A percentile compares a stretch with the other conserved stretches of the same genome.
phyloP scores from a whole-genome alignment of 176 grass and related monocot genomes.

The Rhynchospora tenuis region DNA sequence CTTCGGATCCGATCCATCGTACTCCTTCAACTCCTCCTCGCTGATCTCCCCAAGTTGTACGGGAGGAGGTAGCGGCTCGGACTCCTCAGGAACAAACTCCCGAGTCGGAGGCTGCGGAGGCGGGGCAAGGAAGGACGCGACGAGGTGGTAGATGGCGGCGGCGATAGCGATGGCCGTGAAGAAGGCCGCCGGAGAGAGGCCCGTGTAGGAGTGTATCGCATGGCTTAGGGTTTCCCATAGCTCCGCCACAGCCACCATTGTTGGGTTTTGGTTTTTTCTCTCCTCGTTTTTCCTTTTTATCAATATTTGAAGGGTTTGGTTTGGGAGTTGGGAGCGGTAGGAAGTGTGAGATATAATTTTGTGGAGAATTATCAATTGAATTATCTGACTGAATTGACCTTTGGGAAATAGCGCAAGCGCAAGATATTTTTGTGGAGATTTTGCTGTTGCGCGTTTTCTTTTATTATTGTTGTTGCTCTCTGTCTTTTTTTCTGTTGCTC shows the following conservation, averaged over 20 bases:
- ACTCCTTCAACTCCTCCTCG: conserved; percentile 62
- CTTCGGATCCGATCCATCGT: conserved; percentile 67
- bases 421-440: not conserved
- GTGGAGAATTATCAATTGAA: too few species aligned
- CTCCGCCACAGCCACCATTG: conserved; percentile 48
- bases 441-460: not conserved
- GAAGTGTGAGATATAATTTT: not conserved
- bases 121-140: conserved; percentile 53
- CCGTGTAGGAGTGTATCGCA: conserved; percentile 68
- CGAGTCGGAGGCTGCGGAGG: conserved; percentile 23
- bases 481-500: not conserved
- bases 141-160: conserved; percentile 65
- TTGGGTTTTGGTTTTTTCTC: not conserved
- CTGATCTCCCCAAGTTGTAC: conserved; percentile 75
- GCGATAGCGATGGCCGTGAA: conserved; percentile 73
- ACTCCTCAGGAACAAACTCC: conserved; percentile 32
- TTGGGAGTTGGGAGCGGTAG: not conserved
- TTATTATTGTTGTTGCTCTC: not conserved
- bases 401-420: not conserved
- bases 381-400: too few species aligned
- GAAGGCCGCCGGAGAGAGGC: conserved; percentile 72
- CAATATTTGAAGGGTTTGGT: not conserved
- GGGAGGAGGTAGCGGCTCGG: conserved; percentile 73
- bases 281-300: not conserved
- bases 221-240: conserved; percentile 74